Conservation (phyloP, 106 monocot species). For the Acanthochlamys bracteata region DNA sequence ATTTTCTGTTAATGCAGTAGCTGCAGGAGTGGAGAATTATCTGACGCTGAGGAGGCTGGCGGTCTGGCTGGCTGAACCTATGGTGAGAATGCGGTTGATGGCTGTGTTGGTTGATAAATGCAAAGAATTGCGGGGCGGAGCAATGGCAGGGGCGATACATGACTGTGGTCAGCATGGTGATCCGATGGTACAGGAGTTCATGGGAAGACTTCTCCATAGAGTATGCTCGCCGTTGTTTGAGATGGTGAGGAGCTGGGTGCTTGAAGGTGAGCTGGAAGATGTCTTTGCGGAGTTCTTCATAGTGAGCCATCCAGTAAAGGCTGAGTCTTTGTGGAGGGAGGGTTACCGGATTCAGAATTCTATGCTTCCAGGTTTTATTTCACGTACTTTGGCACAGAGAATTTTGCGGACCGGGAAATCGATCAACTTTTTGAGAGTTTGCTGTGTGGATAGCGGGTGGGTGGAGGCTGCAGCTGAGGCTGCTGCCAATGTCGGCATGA, state of each 20-base stretch:
- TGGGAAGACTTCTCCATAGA: slow-evolving; percentile 65
- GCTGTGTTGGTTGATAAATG: slow-evolving; percentile 78
- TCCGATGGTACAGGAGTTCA: slow-evolving; percentile 79
- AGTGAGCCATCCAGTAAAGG: slow-evolving; percentile 72
- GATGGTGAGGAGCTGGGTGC: slow-evolving; percentile 89
- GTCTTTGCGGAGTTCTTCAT: slow-evolving; percentile 82
- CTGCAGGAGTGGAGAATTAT: slow-evolving; percentile 39
- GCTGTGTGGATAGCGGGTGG: slow-evolving; percentile 95
- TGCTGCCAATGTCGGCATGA: slow-evolving; percentile 71
- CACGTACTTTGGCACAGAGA: slow-evolving; percentile 62
- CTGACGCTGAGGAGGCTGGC: slow-evolving; percentile 62
- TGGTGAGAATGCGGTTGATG: slow-evolving; percentile 91
- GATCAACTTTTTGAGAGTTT: slow-evolving; percentile 92
- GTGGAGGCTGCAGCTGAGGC: slow-evolving; percentile 64
- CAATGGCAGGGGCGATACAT: slow-evolving; percentile 93
- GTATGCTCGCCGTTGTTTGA: slow-evolving; percentile 93
- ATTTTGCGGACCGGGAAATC: slow-evolving; percentile 95
- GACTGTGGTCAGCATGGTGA: slow-evolving; percentile 73
- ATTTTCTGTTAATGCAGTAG: too few relatives aligned
- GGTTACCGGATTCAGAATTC: slow-evolving; percentile 74
- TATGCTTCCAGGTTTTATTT: slow-evolving; percentile 92
- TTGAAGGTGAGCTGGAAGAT: slow-evolving; percentile 91
- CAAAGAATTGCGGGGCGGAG: slow-evolving; percentile 58
- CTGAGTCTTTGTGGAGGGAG: slow-evolving; percentile 82
- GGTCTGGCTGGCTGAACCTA: slow-evolving; percentile 93